A percentile compares a stretch with the other conserved stretches of the same genome.
Conservation (phyloP, 2,329 filamentous ascomycete genomes). For the Pleochaeta shiraiana region DNA sequence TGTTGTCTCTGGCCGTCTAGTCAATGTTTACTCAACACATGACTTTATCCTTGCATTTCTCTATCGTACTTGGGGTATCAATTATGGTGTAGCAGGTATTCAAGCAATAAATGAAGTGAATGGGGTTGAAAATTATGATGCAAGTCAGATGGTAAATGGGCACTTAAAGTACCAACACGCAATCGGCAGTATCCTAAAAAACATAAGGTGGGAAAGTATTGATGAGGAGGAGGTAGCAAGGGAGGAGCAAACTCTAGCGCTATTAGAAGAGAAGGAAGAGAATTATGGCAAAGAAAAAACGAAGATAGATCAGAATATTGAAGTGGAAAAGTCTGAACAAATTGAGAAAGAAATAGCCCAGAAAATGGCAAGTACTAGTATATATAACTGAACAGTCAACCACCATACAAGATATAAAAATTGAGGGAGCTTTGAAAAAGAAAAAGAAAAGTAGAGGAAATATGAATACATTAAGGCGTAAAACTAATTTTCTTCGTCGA, state of each 20-base stretch:
- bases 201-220: slow-evolving; percentile 39
- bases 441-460: too few species aligned
- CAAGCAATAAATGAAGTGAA: slow-evolving; percentile 47
- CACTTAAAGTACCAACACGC: slow-evolving; percentile 51
- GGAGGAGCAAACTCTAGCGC: slow-evolving; percentile 21
- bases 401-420: too few species aligned
- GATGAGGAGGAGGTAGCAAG: slow-evolving; percentile 24
- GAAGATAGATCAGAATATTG: slow-evolving; percentile 11
- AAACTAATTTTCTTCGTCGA: too few species aligned
- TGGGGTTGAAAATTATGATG: slow-evolving; percentile 38
- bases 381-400: too few species aligned
- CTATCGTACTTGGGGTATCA: slow-evolving; percentile 65
- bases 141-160: slow-evolving; percentile 40
- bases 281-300: slow-evolving; percentile 14
- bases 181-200: slow-evolving; percentile 41
- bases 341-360: not conserved
- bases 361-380: not conserved
- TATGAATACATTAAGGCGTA: too few species aligned
- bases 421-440: too few species aligned
- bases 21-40: slow-evolving; percentile 76
- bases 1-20: slow-evolving; percentile 59
- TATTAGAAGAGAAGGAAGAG: slow-evolving; percentile 23
- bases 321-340: not conserved
- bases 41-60: slow-evolving; percentile 76
- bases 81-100: slow-evolving; percentile 65